Percentiles rank a stretch among this genome's conserved stretches.
These are phyloP conservation scores for Microsporum ferrugineum DNA, from an alignment of 2,329 filamentous ascomycete genomes.

Conservation along the genomic window DNA sequence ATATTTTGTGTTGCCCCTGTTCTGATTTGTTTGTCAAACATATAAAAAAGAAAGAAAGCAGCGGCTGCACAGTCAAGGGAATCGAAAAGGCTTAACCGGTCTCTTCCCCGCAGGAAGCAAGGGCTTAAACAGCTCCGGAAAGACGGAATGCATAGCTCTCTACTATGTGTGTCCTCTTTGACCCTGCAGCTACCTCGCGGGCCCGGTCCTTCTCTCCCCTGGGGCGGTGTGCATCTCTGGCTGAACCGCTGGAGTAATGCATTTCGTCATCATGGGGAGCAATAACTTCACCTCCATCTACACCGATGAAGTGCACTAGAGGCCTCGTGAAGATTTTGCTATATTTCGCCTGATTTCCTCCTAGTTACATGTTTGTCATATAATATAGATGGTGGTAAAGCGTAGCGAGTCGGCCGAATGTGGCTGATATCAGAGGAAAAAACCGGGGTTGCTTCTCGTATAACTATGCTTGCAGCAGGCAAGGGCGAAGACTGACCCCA, in stretches of 20 bases:
- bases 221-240: neutral
- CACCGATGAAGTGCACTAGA: too few species aligned
- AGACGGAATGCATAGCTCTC: neutral
- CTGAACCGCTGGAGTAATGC: neutral
- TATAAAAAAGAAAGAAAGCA: neutral
- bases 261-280: neutral
- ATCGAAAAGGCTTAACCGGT: neutral
- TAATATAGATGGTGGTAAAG: neutral
- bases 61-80: neutral
- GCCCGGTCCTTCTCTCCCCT: neutral
- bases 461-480: neutral
- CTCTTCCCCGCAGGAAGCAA: neutral
- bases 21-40: neutral
- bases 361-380: neutral
- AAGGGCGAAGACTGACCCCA: neutral
- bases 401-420: neutral
- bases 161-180: neutral
- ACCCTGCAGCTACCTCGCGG: neutral
- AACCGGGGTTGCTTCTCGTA: neutral
- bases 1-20: neutral
- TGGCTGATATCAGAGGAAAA: neutral
- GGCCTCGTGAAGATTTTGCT: too few species aligned
- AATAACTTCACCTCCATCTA: neutral
- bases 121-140: neutral
- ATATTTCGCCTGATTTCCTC: too few species aligned